Percentiles rank a stretch among this genome's conserved stretches.
phyloP scores from a whole-genome alignment of 2,329 filamentous ascomycete species.

The Aureobasidium sp. region DNA sequence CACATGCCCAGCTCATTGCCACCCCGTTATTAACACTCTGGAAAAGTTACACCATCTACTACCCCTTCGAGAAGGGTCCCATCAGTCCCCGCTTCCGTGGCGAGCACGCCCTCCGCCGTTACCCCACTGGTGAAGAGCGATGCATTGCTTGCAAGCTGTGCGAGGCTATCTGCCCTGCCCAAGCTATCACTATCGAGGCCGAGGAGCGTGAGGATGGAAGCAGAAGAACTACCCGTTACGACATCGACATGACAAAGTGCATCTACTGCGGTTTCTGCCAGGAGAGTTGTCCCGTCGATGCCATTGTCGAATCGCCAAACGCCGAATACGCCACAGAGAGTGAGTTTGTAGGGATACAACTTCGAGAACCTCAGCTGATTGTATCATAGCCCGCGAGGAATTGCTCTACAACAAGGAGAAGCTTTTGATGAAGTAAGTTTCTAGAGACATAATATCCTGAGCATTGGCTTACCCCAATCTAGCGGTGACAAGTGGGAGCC shows the following conservation, averaged over 20 bases:
- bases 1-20: not conserved
- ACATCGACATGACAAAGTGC: slow-evolving; percentile 99
- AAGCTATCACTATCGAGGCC: slow-evolving; percentile 98
- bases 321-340: slow-evolving; percentile 21
- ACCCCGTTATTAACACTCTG: slow-evolving; percentile 23
- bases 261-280: slow-evolving; percentile 99
- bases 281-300: slow-evolving; percentile 97
- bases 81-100: slow-evolving; percentile 97
- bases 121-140: slow-evolving; percentile 94
- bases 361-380: slow-evolving; percentile 67
- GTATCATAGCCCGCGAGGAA: slow-evolving; percentile 53
- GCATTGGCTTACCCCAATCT: not conserved
- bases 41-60: slow-evolving; percentile 92
- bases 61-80: slow-evolving; percentile 97
- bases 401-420: slow-evolving; percentile 98
- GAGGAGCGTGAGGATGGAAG: slow-evolving; percentile 96
- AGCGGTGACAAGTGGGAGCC: slow-evolving; percentile 72
- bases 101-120: slow-evolving; percentile 92
- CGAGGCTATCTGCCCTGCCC: slow-evolving; percentile 94
- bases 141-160: slow-evolving; percentile 99
- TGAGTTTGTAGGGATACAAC: slow-evolving; percentile 71
- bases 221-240: slow-evolving; percentile 91
- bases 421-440: slow-evolving; percentile 25
- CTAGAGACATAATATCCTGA: slow-evolving; percentile 28
- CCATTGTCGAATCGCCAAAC: slow-evolving; percentile 56